A percentile compares a stretch with the other conserved stretches of the same genome.
These are phyloP conservation scores for Chrysanthemum seticuspe DNA, from an alignment of 129 eudicot genomes.

Conservation along the genomic window DNA sequence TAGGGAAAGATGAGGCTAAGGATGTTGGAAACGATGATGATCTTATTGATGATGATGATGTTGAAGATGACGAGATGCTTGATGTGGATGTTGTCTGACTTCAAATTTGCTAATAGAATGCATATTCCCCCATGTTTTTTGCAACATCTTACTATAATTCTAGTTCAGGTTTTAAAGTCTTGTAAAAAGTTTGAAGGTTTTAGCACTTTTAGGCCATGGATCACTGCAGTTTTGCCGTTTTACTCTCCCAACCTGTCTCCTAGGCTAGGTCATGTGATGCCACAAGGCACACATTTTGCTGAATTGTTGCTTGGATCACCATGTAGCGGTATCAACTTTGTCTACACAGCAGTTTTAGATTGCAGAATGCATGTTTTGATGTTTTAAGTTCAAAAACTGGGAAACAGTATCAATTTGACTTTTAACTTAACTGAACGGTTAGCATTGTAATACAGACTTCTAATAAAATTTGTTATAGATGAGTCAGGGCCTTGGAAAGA, in stretches of 20 bases:
- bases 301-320: no score
- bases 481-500: no score
- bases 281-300: background rate
- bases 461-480: no score
- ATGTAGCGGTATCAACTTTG: no score
- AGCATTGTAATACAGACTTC: no score
- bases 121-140: slow-evolving; percentile 6
- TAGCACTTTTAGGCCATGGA: slow-evolving; percentile 14
- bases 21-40: slow-evolving; percentile 32
- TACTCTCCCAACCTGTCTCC: background rate
- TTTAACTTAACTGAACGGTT: no score
- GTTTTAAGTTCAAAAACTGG: no score
- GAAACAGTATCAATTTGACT: no score
- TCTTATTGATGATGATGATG: background rate
- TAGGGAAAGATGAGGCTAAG: slow-evolving; percentile 29
- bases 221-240: background rate
- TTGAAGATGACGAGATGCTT: slow-evolving; percentile 28
- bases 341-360: no score
- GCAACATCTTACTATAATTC: slow-evolving; percentile 8
- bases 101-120: slow-evolving; percentile 5
- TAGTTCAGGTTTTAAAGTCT: background rate
- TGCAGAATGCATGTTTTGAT: no score
- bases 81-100: slow-evolving; percentile 37
- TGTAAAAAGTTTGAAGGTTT: background rate
- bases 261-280: background rate